Evolutionary conservation across 2,329 filamentous ascomycete genomes (phyloP).

Genomic region (Calonectria pseudoturangicola): DNA sequence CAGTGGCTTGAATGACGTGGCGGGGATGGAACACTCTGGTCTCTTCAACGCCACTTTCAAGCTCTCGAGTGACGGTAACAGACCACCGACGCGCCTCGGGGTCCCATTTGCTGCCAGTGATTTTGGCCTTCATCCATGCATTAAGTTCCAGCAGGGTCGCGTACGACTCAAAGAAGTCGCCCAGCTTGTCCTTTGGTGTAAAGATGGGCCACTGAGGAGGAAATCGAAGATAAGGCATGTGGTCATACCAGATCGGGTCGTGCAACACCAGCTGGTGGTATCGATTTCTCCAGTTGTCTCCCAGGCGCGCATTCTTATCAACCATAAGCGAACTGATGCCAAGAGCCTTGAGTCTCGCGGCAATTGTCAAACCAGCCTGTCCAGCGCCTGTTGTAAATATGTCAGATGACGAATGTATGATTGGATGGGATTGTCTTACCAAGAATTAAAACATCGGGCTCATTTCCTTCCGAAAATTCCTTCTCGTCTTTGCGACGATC

Average conservation of each 20-base stretch:
- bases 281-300: conserved; percentile 78
- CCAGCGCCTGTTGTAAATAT: conserved; percentile 68
- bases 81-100: conserved; percentile 33
- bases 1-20: conserved; percentile 36
- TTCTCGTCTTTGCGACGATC: conserved; percentile 69
- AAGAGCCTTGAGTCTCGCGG: conserved; percentile 76
- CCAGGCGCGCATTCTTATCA: conserved; percentile 74
- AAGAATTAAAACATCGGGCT: conserved; percentile 77
- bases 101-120: conserved; percentile 54
- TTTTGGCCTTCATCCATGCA: conserved; percentile 74
- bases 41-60: conserved; percentile 28
- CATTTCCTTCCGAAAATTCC: conserved; percentile 64
- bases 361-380: conserved; percentile 75
- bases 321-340: conserved; percentile 73
- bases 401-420: neutral
- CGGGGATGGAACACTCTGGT: conserved; percentile 29
- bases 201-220: conserved; percentile 81
- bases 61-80: conserved; percentile 24
- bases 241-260: conserved; percentile 78
- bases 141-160: conserved; percentile 79
- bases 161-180: conserved; percentile 81
- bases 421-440: conserved; percentile 63
- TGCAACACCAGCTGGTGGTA: conserved; percentile 81
- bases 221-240: conserved; percentile 79
- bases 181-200: conserved; percentile 83